Conservation (phyloP, 2,329 filamentous ascomycete species). For the Monosporascus sp. region DNA sequence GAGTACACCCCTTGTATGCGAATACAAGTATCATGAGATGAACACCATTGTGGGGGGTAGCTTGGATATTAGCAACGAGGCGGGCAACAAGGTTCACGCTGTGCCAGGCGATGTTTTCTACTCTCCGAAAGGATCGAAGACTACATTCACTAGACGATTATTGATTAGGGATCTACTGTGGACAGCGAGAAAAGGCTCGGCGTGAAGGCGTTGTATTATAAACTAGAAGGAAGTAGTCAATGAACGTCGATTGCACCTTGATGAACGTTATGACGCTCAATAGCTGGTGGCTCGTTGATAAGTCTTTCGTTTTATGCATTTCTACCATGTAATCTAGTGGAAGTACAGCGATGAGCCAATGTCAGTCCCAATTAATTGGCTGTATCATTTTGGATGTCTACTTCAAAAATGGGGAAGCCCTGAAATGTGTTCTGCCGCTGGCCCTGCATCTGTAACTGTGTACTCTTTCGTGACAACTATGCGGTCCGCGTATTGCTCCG, state of each 20-base stretch:
- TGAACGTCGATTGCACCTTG: neutral
- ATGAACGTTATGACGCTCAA: neutral
- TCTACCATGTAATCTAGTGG: too few relatives aligned
- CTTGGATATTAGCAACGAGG: conserved; percentile 59
- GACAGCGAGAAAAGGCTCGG: conserved; percentile 30
- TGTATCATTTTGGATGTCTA: too few relatives aligned
- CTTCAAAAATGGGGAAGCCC: too few relatives aligned
- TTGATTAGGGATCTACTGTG: conserved; percentile 54
- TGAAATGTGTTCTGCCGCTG: neutral
- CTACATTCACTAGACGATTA: conserved; percentile 57
- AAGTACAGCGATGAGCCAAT: too few relatives aligned
- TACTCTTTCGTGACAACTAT: conserved; percentile 14
- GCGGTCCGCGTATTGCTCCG: neutral
- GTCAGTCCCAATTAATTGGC: too few relatives aligned
- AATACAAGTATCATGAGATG: conserved; percentile 50
- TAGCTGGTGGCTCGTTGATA: too few relatives aligned
- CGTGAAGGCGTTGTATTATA: conserved; percentile 1
- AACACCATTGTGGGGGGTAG: conserved; percentile 67
- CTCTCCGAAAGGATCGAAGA: conserved; percentile 60
- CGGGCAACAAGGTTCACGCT: conserved; percentile 53
- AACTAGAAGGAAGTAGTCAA: neutral
- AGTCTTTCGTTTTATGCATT: too few relatives aligned
- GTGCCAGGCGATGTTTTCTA: conserved; percentile 61
- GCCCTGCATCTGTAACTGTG: conserved; percentile 2
- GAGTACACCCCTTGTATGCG: conserved; percentile 61